Conservation (phyloP, 2,329 filamentous ascomycete species). For the Aureobasidium lini region DNA sequence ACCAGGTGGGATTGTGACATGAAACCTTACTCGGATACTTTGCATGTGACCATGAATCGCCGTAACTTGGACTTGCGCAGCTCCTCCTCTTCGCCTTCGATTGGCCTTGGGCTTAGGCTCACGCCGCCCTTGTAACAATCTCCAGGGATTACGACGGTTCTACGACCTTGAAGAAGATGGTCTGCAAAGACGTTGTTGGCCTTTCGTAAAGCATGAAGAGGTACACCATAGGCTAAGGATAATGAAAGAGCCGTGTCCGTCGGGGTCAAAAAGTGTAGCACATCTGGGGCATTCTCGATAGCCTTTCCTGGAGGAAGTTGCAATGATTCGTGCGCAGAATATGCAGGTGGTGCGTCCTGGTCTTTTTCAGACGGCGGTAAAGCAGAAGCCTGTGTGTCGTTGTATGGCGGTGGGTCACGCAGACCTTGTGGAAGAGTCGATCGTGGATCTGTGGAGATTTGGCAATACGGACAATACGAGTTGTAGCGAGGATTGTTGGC, state of each 20-base stretch:
- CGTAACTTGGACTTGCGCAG: slow-evolving; percentile 61
- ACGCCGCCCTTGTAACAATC: slow-evolving; percentile 60
- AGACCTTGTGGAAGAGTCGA: slow-evolving; percentile 57
- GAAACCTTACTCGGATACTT: slow-evolving; percentile 58
- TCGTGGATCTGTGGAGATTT: slow-evolving; percentile 53
- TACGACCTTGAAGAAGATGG: slow-evolving; percentile 60
- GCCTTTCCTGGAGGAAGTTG: slow-evolving; percentile 28
- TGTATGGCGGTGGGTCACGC: slow-evolving; percentile 61
- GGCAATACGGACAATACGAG: slow-evolving; percentile 66
- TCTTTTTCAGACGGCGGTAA: slow-evolving; percentile 14
- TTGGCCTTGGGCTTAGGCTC: slow-evolving; percentile 60
- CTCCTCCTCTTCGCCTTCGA: slow-evolving; percentile 70
- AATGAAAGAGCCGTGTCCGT: slow-evolving; percentile 61
- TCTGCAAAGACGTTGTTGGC: slow-evolving; percentile 66
- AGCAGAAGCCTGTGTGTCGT: slow-evolving; percentile 23
- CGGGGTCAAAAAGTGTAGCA: slow-evolving; percentile 67
- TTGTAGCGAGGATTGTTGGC: slow-evolving; percentile 62
- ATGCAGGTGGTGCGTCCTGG: slow-evolving; percentile 38
- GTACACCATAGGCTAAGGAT: slow-evolving; percentile 64
- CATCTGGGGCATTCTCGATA: slow-evolving; percentile 47
- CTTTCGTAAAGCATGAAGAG: slow-evolving; percentile 53
- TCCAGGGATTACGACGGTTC: slow-evolving; percentile 64
- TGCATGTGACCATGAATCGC: slow-evolving; percentile 72
- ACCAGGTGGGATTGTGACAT: background rate
- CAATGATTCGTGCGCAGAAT: slow-evolving; percentile 29